Evolutionary conservation across 257 asterid genomes (phyloP).

Genomic region (Solanum sejunctum): DNA sequence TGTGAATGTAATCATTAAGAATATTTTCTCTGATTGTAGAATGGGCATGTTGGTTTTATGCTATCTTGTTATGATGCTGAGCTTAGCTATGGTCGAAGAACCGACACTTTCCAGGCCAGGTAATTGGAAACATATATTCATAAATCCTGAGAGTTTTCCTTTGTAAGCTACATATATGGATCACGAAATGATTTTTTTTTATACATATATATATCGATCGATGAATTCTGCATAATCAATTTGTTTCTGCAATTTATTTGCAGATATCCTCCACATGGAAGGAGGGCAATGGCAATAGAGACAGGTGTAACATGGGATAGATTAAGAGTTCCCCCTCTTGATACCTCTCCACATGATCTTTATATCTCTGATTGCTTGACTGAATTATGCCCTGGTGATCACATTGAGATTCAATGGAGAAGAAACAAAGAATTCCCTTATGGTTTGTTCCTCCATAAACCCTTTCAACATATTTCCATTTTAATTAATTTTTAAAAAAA

Average conservation of each 20-base stretch:
- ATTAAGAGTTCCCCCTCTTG: slow-evolving; percentile 58
- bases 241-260: neutral
- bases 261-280: slow-evolving; percentile 84
- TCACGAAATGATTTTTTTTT: too few species aligned
- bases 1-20: neutral
- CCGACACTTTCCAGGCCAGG: slow-evolving; percentile 59
- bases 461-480: neutral
- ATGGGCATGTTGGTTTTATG: slow-evolving; percentile 67
- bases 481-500: neutral
- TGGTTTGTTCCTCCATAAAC: slow-evolving; percentile 34
- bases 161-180: neutral
- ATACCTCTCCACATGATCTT: slow-evolving; percentile 52
- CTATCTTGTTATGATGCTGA: slow-evolving; percentile 69
- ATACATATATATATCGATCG: neutral
- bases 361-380: slow-evolving; percentile 57
- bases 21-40: slow-evolving; percentile 21
- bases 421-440: slow-evolving; percentile 76
- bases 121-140: slow-evolving; percentile 5
- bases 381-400: slow-evolving; percentile 70
- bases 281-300: slow-evolving; percentile 53
- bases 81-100: slow-evolving; percentile 42
- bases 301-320: slow-evolving; percentile 77
- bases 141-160: neutral
- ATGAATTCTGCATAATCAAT: neutral
- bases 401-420: slow-evolving; percentile 90